Percentiles rank a stretch among this genome's conserved stretches.
Evolutionary conservation across 1,284 basidiomycete species (phyloP).

Genomic region (Meira nashicola): DNA sequence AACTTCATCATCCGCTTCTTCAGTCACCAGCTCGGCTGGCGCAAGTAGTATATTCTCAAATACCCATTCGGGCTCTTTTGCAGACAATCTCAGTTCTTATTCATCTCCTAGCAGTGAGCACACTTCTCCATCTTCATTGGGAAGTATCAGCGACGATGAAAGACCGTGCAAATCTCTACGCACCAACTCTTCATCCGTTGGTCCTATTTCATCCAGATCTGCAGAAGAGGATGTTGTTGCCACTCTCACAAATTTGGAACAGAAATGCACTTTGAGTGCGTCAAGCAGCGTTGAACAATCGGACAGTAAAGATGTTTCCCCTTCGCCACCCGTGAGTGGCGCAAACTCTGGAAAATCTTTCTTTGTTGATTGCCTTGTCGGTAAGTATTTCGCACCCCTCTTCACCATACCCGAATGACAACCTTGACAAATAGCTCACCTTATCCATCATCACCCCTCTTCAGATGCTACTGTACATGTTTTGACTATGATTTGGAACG

Average conservation of each 20-base stretch:
- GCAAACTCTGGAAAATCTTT: slow-evolving; percentile 50
- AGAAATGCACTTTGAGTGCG: slow-evolving; percentile 18
- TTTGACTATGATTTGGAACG: slow-evolving; percentile 32
- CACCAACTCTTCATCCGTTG: background rate
- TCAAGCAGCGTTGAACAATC: slow-evolving; percentile 35
- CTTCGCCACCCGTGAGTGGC: slow-evolving; percentile 55
- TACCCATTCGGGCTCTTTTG: background rate
- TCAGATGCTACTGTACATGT: slow-evolving; percentile 29
- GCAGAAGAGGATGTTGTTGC: slow-evolving; percentile 3
- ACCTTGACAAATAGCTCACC: background rate
- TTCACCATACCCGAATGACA: background rate
- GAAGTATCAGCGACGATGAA: background rate
- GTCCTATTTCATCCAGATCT: background rate
- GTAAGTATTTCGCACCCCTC: slow-evolving; percentile 24
- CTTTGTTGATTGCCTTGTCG: slow-evolving; percentile 38
- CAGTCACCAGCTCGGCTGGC: slow-evolving; percentile 1
- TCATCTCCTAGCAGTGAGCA: slow-evolving; percentile 5
- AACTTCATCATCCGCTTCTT: slow-evolving; percentile 7
- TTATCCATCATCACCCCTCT: background rate
- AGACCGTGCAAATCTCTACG: slow-evolving; percentile 2
- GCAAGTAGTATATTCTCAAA: slow-evolving; percentile 5
- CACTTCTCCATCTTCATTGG: slow-evolving; percentile 4
- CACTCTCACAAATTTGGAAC: background rate
- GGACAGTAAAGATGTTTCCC: slow-evolving; percentile 11
- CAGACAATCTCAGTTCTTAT: background rate